Base-by-base conservation (phyloP, 1,284 basidiomycete genomes). In the Cutaneotrichosporon cutaneum region DNA sequence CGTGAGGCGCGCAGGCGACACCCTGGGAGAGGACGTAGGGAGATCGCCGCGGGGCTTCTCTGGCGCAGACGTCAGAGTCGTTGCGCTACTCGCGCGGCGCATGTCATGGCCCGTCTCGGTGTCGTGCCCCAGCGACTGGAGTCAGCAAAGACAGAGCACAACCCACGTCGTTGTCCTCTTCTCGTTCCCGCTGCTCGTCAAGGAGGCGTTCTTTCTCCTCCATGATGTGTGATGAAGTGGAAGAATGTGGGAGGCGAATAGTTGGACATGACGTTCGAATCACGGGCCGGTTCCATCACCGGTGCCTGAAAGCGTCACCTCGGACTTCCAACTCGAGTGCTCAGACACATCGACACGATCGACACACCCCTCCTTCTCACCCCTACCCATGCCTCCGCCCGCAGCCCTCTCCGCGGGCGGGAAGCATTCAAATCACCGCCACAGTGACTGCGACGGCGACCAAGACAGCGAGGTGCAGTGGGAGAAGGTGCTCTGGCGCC, bases 401-500 rank as follows among this genome's bases (percentile, higher is more conserved):
- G 52, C 33, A 33, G 11, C 48, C 22, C 26, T 27, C 48, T n/a
- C 33, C 14, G 52, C 54, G 54, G 53, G 47, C 33, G 53, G 54
- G 16, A 51, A 11, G 44, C 30, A 30, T 24, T 21, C 33, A 35
- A n/a, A 54, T 32, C 18, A 53, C 18, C 10, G 18, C 18, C 18
- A 11, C 27, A 52, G 7, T 18, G 10, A 52, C 24, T 18, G 35
- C 18, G n/a, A 52, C 27, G n/a, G 13, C 11, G 52, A 11, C 18
- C 22, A 18, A 16, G 5, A 13, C 7, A 7, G 24, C 26, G 48
- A 56, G 30, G 26, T 48, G 58, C 21, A 59, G 67, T 95, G 92
- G 90, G 85, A 88, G 74, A 90, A 88, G 72, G 83, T 90, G n/a
- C 84, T 97, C 21, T 96, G 92, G 92, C 87, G 87, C 73, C 81